Conservation (phyloP, 371 early-diverging fungal species). For the Mucor mucedo region DNA sequence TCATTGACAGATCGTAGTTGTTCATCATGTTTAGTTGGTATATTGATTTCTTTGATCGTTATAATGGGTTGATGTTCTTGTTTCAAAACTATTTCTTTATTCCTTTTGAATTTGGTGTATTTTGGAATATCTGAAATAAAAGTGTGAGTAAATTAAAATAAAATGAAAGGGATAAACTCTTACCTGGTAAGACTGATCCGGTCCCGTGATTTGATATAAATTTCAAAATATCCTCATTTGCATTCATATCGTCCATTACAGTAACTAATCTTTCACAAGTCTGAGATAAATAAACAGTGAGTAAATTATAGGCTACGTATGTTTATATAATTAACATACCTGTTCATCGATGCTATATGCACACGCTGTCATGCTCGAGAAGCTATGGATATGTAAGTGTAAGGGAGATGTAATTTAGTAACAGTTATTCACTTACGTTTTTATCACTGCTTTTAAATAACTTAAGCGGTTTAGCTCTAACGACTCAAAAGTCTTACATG, state of each 20-base stretch:
- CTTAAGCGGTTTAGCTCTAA: conserved; percentile 12
- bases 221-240: not conserved
- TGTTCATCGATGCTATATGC: conserved; percentile 9
- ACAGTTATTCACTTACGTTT: not conserved
- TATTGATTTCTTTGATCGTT: conserved; percentile 11
- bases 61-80: not conserved
- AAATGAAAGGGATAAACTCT: not conserved
- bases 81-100: not conserved
- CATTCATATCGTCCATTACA: conserved; percentile 12
- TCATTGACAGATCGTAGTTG: conserved; percentile 15
- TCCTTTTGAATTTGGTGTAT: conserved; percentile 13
- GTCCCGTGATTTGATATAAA: conserved; percentile 12
- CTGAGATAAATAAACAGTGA: not conserved
- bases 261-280: conserved; percentile 11
- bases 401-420: not conserved
- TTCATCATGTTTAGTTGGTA: conserved; percentile 16
- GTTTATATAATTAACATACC: not conserved
- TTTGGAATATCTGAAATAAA: conserved; percentile 2
- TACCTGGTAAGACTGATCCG: conserved; percentile 17
- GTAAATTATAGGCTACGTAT: not conserved
- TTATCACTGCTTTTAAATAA: conserved; percentile 13
- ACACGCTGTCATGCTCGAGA: not conserved
- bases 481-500: conserved; percentile 16
- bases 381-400: not conserved
- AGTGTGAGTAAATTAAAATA: not conserved